Evolutionary conservation across 192 early-diverging fungal genomes (phyloP).

Genomic region (Backusella macrospora): DNA sequence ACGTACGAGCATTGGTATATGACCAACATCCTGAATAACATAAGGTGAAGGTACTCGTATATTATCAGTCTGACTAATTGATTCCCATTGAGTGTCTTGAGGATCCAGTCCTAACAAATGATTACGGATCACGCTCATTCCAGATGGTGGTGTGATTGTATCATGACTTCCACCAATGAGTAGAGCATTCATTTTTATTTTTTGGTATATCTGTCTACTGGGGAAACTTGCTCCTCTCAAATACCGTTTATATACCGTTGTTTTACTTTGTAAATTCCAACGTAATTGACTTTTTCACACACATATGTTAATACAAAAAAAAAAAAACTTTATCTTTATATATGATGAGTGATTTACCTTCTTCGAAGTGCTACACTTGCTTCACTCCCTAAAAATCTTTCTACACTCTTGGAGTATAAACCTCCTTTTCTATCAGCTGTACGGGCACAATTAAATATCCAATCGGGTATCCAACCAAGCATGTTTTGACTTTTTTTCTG

Average conservation of each 20-base stretch:
- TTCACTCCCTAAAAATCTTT: conserved; percentile 44
- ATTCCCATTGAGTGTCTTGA: conserved; percentile 16
- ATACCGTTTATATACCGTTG: conserved; percentile 49
- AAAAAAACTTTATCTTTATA: not conserved
- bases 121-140: conserved; percentile 45
- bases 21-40: conserved; percentile 51
- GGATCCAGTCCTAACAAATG: conserved; percentile 36
- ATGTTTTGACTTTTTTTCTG: conserved; percentile 34
- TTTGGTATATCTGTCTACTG: conserved; percentile 34
- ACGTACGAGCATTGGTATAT: conserved; percentile 52
- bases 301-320: not conserved
- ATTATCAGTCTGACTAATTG: not conserved
- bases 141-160: conserved; percentile 40
- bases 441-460: conserved; percentile 47
- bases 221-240: conserved; percentile 44
- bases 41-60: conserved; percentile 38
- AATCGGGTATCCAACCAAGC: conserved; percentile 48
- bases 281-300: conserved; percentile 39
- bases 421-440: conserved; percentile 54
- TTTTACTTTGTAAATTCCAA: conserved; percentile 56
- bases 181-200: conserved; percentile 44
- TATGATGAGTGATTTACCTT: conserved; percentile 7
- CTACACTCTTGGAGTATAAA: conserved; percentile 46
- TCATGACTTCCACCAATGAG: conserved; percentile 55
- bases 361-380: conserved; percentile 38